Base-by-base conservation (phyloP, 768 basidiomycete genomes). In the Suillus bovinus region DNA sequence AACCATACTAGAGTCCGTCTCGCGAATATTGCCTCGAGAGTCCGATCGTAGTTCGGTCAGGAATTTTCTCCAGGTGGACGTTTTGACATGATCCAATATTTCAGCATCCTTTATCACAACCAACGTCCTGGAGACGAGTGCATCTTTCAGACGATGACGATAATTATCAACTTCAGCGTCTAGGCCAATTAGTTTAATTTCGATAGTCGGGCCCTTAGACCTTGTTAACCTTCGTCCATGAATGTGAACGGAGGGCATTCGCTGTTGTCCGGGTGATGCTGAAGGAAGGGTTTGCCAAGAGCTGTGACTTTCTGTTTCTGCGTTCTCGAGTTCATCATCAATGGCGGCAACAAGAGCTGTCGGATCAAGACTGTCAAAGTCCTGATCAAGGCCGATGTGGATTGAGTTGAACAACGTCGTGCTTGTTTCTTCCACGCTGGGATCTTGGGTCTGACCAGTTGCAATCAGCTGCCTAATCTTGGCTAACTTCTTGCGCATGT, bases 21-120 rank as follows among this genome's bases (percentile, higher is more conserved):
- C 94, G 38, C 95, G 84, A 14, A 95, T 78, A 70, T 96, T 93
- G 0, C 96, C 96, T 60, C 85, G 85, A 17, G 91, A 87, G 76
- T 96, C 94, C 8, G 90, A 82, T 42, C 90, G 85, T 71, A 97
- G 81, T 59, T 87, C 86, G 4, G 94, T 96, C 63, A 99, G 78
- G 73, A 99, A 99, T 73, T 96, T 99, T 77, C 89, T 91, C 97
- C 97, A 99, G 0, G 97, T 98, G 10, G 95, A 98, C 0, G 95
- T 96, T 79, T 93, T 95, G 81, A 99, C 94, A 71, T 97, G 96
- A 73, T 99, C 97, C 57, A 99, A 78, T 63, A 99, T 97, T 74
- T 97, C 94, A 22, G 94, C 68, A 64, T 93, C 86, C 62, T 77
- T 82, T 57, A 95, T 80, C 13, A 86, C 87, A 16, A 85, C 83